A percentile compares a stretch with the other conserved stretches of the same genome.
Evolutionary conservation across 2,329 filamentous ascomycete genomes (phyloP).

Genomic region (Colletotrichum higginsianum): DNA sequence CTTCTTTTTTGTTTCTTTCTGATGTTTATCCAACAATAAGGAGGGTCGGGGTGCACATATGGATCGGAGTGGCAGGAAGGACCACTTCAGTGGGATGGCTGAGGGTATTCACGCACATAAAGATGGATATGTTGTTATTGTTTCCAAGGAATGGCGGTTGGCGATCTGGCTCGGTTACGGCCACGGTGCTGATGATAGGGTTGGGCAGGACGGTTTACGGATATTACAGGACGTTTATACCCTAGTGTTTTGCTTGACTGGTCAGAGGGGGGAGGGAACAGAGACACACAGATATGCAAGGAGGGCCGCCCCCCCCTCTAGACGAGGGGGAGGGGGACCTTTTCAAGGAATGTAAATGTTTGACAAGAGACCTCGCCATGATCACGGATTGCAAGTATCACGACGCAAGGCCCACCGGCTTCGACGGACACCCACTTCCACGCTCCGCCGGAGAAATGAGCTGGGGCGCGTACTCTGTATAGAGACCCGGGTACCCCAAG

Average conservation of each 20-base stretch:
- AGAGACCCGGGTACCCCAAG: too few species aligned
- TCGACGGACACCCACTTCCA: too few species aligned
- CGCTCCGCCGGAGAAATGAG: too few species aligned
- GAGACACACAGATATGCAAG: slow-evolving; percentile 1
- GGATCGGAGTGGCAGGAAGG: neutral
- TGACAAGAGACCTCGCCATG: neutral
- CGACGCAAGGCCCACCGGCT: too few species aligned
- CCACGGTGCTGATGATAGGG: neutral
- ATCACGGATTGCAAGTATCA: too few species aligned
- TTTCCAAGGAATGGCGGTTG: neutral
- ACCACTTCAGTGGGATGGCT: neutral
- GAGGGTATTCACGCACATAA: neutral
- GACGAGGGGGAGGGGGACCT: neutral
- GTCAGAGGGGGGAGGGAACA: neutral
- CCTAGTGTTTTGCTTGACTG: slow-evolving; percentile 37
- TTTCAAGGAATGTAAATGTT: neutral
- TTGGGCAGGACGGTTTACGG: slow-evolving; percentile 1
- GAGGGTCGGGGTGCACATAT: too few species aligned
- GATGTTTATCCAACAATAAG: neutral
- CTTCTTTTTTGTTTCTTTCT: neutral
- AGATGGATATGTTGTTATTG: neutral
- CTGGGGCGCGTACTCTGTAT: too few species aligned
- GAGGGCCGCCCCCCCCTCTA: neutral
- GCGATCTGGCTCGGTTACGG: neutral
- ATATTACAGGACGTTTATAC: slow-evolving; percentile 33